Percentiles rank a stretch among this genome's conserved stretches.
phyloP scores from a whole-genome alignment of 768 basidiomycete species.

The Cytidiella melzeri region DNA sequence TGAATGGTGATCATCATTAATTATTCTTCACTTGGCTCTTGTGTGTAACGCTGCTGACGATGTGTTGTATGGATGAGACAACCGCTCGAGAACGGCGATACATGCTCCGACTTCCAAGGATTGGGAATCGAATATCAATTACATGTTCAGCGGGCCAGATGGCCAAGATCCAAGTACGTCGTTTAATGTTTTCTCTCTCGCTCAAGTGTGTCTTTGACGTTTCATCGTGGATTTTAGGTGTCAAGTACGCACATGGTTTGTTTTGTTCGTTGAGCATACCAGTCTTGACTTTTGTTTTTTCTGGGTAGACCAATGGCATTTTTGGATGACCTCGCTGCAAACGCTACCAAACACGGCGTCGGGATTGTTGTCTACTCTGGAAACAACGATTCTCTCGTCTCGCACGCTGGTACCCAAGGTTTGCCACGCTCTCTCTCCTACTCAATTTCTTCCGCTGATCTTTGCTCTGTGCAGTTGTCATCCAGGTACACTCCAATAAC shows the following conservation, averaged over 20 bases:
- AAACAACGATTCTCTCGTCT: slow-evolving; percentile 62
- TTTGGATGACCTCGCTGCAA: slow-evolving; percentile 57
- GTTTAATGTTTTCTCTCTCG: neutral
- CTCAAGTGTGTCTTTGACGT: too few relatives aligned
- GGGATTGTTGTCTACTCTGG: slow-evolving; percentile 56
- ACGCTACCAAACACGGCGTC: slow-evolving; percentile 47
- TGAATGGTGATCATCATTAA: too few relatives aligned
- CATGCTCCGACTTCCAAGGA: slow-evolving; percentile 62
- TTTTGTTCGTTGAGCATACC: too few relatives aligned
- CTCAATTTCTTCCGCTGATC: neutral
- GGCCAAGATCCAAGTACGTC: neutral
- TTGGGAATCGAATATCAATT: slow-evolving; percentile 31
- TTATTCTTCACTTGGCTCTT: too few relatives aligned
- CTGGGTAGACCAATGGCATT: slow-evolving; percentile 61
- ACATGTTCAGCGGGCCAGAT: slow-evolving; percentile 29
- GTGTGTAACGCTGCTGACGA: neutral
- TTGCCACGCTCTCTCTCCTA: slow-evolving; percentile 19
- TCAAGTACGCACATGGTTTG: neutral
- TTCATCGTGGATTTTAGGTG: too few relatives aligned
- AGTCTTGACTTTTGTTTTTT: too few relatives aligned
- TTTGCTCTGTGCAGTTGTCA: slow-evolving; percentile 16
- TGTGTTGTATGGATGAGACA: slow-evolving; percentile 33
- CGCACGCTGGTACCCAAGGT: slow-evolving; percentile 61
- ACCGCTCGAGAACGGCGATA: slow-evolving; percentile 49
- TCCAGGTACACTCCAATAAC: slow-evolving; percentile 10